Conservation (phyloP, 1,284 basidiomycete species). For the Mycosarcoma maydis region DNA sequence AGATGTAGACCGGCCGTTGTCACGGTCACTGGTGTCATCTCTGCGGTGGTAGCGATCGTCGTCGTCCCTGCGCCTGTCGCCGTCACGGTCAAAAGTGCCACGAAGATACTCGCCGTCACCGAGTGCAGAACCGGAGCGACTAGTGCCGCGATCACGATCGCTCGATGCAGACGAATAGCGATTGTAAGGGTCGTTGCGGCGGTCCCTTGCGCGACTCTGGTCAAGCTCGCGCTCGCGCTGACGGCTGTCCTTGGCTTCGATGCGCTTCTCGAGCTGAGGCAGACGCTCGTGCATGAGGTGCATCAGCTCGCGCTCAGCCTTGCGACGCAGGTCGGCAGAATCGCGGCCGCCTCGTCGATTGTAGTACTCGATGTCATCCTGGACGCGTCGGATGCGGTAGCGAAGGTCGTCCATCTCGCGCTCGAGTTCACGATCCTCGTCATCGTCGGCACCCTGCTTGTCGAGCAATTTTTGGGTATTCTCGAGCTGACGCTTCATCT, state of each 20-base stretch:
- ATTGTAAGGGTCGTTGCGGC: conserved; percentile 76
- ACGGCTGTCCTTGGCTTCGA: conserved; percentile 81
- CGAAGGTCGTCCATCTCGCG: conserved; percentile 88
- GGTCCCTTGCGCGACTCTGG: conserved; percentile 78
- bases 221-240: conserved; percentile 73
- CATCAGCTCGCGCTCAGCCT: conserved; percentile 87
- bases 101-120: conserved; percentile 55
- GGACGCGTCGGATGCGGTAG: conserved; percentile 84
- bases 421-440: conserved; percentile 75
- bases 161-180: conserved; percentile 42
- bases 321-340: conserved; percentile 79
- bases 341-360: conserved; percentile 79
- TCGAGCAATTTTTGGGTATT: conserved; percentile 86
- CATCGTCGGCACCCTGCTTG: conserved; percentile 80
- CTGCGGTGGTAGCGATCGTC: conserved; percentile 29
- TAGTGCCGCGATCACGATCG: conserved; percentile 38
- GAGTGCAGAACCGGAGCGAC: conserved; percentile 18
- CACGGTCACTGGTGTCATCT: conserved; percentile 61
- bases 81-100: conserved; percentile 55
- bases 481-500: conserved; percentile 86
- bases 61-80: conserved; percentile 52
- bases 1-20: conserved; percentile 66
- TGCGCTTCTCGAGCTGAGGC: conserved; percentile 86
- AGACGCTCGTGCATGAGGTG: conserved; percentile 88
- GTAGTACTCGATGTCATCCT: conserved; percentile 92